These are phyloP conservation scores for Wickerhamomyces queroliae DNA, from an alignment of 805 yeast species.

Conservation along the genomic window DNA sequence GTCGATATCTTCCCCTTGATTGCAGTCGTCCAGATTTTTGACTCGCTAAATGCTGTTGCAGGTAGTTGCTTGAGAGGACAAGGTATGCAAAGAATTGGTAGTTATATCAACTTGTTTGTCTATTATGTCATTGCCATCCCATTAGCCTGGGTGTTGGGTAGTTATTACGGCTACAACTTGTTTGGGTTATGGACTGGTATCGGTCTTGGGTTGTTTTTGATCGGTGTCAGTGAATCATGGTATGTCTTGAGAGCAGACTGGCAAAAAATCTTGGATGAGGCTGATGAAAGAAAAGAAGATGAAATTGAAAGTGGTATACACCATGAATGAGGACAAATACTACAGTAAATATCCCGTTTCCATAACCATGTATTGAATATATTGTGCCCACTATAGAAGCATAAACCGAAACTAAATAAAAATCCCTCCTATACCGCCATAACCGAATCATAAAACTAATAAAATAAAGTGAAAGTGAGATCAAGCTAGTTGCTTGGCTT, in stretches of 20 bases:
- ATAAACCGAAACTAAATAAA: neutral
- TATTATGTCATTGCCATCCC: slow-evolving; percentile 80
- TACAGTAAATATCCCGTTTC: neutral
- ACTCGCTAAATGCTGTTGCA: slow-evolving; percentile 58
- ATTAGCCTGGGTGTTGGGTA: slow-evolving; percentile 48
- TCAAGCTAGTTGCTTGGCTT: neutral
- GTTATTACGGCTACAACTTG: slow-evolving; percentile 35
- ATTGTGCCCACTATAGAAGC: neutral
- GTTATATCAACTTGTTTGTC: slow-evolving; percentile 57
- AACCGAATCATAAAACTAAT: neutral
- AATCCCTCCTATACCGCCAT: neutral
- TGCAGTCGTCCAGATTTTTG: slow-evolving; percentile 65
- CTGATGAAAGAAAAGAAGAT: slow-evolving; percentile 33
- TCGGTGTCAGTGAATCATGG: slow-evolving; percentile 39
- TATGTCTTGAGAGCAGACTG: slow-evolving; percentile 44
- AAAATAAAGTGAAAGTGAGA: neutral
- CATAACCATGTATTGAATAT: no score
- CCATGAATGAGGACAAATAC: neutral
- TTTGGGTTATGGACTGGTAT: slow-evolving; percentile 68
- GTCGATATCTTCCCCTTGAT: slow-evolving; percentile 51
- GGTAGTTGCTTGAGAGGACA: slow-evolving; percentile 85
- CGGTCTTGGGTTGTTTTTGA: slow-evolving; percentile 43
- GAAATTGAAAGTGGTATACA: slow-evolving; percentile 5
- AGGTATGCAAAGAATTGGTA: slow-evolving; percentile 78
- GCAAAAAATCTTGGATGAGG: slow-evolving; percentile 37